These are phyloP conservation scores for Fusarium concolor DNA, from an alignment of 2,329 filamentous ascomycete genomes.

Conservation along the genomic window DNA sequence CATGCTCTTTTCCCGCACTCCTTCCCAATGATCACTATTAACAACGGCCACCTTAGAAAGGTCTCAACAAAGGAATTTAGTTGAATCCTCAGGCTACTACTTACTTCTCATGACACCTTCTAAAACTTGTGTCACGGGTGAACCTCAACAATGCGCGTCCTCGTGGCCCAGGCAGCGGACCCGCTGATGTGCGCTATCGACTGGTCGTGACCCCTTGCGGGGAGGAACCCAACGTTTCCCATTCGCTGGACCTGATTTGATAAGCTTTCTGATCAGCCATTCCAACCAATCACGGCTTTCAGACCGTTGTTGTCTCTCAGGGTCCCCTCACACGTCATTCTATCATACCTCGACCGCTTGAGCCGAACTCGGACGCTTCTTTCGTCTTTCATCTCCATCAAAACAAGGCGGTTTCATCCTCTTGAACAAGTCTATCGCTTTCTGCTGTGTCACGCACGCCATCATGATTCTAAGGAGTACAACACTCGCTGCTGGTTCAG, in stretches of 20 bases:
- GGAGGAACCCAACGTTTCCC: not conserved
- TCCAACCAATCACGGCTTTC: slow-evolving; percentile 19
- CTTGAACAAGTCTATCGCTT: not conserved
- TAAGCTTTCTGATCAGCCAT: not conserved
- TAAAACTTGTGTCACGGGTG: slow-evolving; percentile 18
- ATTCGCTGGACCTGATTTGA: slow-evolving; percentile 7
- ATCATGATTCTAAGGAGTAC: slow-evolving; percentile 46
- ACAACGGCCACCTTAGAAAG: too few species aligned
- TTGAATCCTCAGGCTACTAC: not conserved
- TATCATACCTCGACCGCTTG: slow-evolving; percentile 29
- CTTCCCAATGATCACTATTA: too few species aligned
- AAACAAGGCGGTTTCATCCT: slow-evolving; percentile 13
- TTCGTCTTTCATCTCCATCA: slow-evolving; percentile 22
- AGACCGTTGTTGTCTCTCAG: slow-evolving; percentile 15
- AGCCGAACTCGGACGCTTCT: slow-evolving; percentile 28
- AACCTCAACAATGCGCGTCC: slow-evolving; percentile 19
- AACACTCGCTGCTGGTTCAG: slow-evolving; percentile 42
- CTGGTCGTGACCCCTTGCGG: slow-evolving; percentile 35
- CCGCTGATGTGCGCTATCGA: slow-evolving; percentile 33
- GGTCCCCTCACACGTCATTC: slow-evolving; percentile 38
- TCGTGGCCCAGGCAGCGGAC: slow-evolving; percentile 32
- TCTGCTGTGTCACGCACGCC: not conserved
- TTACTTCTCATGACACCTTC: slow-evolving; percentile 5
- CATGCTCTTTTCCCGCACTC: too few species aligned
- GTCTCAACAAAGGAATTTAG: too few species aligned